Percentiles rank a stretch among this genome's conserved stretches.
Evolutionary conservation across 805 yeast species (phyloP).

Genomic region (Schwanniomyces pseudopolymorphus): DNA sequence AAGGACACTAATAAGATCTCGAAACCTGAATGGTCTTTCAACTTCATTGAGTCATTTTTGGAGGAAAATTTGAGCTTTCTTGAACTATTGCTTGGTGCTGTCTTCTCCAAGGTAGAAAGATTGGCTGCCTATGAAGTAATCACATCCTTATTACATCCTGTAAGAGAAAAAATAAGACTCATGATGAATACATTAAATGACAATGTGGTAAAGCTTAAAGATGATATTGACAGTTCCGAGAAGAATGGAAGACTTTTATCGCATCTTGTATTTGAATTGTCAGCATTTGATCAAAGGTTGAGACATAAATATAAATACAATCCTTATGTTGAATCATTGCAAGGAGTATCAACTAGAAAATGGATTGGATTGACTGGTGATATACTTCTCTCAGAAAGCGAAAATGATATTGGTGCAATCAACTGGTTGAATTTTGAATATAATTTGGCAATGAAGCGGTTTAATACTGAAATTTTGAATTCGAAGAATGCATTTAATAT

Average conservation of each 20-base stretch:
- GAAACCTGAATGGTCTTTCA: slow-evolving; percentile 72
- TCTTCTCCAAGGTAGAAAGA: slow-evolving; percentile 24
- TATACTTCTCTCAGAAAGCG: slow-evolving; percentile 30
- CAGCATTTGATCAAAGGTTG: slow-evolving; percentile 56
- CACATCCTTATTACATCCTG: slow-evolving; percentile 45
- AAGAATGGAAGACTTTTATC: slow-evolving; percentile 50
- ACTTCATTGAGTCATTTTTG: slow-evolving; percentile 46
- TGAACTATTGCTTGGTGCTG: slow-evolving; percentile 35
- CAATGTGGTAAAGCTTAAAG: slow-evolving; percentile 15
- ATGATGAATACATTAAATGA: slow-evolving; percentile 24
- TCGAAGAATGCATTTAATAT: slow-evolving; percentile 52
- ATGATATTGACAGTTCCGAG: slow-evolving; percentile 21
- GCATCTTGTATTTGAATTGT: slow-evolving; percentile 58
- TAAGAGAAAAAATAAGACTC: slow-evolving; percentile 41
- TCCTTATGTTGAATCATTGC: slow-evolving; percentile 31
- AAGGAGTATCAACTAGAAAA: slow-evolving; percentile 21
- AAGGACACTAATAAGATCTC: slow-evolving; percentile 62
- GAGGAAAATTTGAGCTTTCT: slow-evolving; percentile 39
- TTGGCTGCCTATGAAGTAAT: slow-evolving; percentile 41
- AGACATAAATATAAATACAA: slow-evolving; percentile 45
- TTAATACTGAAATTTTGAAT: slow-evolving; percentile 47
- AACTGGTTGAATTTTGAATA: slow-evolving; percentile 57
- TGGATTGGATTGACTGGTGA: slow-evolving; percentile 53
- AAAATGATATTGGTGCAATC: slow-evolving; percentile 28
- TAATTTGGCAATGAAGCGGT: slow-evolving; percentile 50